phyloP scores from a whole-genome alignment of 2,329 filamentous ascomycete species.

The Penicillium sp. region DNA sequence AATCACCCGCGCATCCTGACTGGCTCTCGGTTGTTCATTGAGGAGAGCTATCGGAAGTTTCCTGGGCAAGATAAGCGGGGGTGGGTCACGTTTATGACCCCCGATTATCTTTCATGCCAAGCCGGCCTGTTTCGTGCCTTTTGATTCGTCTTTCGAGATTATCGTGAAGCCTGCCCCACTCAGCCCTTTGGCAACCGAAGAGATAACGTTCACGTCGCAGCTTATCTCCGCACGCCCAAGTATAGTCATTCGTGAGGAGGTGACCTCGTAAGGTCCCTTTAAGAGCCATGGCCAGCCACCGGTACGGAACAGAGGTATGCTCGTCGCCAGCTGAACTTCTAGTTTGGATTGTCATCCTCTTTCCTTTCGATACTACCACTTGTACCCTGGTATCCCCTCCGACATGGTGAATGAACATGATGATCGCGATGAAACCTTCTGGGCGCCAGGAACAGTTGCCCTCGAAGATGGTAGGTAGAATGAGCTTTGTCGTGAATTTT shows the following conservation, averaged over 20 bases:
- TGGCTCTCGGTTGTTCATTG: not conserved
- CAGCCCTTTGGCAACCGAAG: not conserved
- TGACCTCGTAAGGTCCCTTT: not conserved
- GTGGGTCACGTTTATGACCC: not conserved
- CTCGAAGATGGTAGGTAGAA: conserved; percentile 30
- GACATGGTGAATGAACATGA: conserved; percentile 17
- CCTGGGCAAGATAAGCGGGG: conserved; percentile 15
- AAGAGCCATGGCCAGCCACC: not conserved
- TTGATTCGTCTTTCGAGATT: conserved; percentile 13
- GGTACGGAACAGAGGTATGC: not conserved
- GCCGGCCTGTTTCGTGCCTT: conserved; percentile 15
- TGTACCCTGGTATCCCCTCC: not conserved
- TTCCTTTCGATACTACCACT: not conserved
- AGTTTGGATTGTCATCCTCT: not conserved
- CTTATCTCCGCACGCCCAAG: conserved; percentile 10
- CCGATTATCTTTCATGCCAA: conserved; percentile 11
- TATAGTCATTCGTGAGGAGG: not conserved
- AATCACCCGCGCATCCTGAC: not conserved
- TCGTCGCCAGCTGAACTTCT: not conserved
- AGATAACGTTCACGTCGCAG: conserved; percentile 18
- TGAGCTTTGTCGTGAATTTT: not conserved
- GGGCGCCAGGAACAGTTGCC: conserved; percentile 27
- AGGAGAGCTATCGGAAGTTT: not conserved
- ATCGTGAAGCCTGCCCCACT: conserved; percentile 13
- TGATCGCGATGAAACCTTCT: conserved; percentile 20